Conservation (phyloP, 1,139 yeast genomes). For the Pichia sp. region DNA sequence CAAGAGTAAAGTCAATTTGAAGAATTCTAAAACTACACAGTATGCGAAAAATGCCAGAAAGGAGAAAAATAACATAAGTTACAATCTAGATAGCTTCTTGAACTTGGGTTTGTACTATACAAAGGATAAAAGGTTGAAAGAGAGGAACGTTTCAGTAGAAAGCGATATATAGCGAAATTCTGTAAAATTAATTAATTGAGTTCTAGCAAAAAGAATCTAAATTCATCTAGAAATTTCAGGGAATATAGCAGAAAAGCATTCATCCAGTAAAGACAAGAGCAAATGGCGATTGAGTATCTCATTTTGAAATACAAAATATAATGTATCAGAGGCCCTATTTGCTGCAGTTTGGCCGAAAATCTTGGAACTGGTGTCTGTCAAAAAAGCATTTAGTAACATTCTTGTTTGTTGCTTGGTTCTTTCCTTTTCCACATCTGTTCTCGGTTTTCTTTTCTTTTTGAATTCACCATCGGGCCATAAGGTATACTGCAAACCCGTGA, state of each 20-base stretch:
- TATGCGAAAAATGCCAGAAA: slow-evolving; percentile 1
- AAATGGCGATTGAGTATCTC: slow-evolving; percentile 65
- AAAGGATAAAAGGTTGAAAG: not conserved
- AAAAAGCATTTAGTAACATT: slow-evolving; percentile 49
- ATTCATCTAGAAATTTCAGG: slow-evolving; percentile 31
- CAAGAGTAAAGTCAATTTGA: not conserved
- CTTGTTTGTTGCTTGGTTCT: slow-evolving; percentile 57
- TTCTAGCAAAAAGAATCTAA: not conserved
- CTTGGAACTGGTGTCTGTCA: slow-evolving; percentile 65
- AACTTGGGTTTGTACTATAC: slow-evolving; percentile 1
- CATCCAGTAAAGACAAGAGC: slow-evolving; percentile 54
- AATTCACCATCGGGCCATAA: slow-evolving; percentile 66
- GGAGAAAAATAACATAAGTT: slow-evolving; percentile 5
- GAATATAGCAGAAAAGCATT: slow-evolving; percentile 42
- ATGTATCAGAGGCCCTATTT: slow-evolving; percentile 52
- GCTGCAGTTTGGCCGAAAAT: slow-evolving; percentile 70
- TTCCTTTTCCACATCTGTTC: slow-evolving; percentile 51
- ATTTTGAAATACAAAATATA: slow-evolving; percentile 72
- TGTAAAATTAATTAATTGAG: not conserved
- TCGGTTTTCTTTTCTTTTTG: slow-evolving; percentile 36
- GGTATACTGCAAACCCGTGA: slow-evolving; percentile 41
- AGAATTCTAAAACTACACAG: not conserved
- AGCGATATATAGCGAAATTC: not conserved
- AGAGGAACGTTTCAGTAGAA: not conserved
- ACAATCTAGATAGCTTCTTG: slow-evolving; percentile 6